Conservation (phyloP, 768 basidiomycete species). For the Gymnopilus junonius region DNA sequence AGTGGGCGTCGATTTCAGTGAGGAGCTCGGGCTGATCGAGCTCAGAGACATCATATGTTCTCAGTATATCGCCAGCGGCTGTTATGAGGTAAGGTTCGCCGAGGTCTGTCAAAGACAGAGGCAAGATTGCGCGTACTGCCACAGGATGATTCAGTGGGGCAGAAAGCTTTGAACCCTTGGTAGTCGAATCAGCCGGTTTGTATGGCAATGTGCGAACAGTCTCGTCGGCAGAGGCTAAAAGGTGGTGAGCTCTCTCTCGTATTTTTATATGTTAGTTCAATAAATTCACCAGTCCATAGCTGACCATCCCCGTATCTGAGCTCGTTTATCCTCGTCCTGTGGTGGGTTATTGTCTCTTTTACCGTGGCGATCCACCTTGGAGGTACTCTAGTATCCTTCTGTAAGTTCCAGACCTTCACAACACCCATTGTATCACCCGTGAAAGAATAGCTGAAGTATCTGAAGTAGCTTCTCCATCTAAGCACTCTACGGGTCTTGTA, state of each 20-base stretch:
- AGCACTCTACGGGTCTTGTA: constrained; percentile 83
- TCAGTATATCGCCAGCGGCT: constrained; percentile 82
- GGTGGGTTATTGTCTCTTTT: constrained; percentile 63
- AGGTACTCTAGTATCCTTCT: constrained; percentile 36
- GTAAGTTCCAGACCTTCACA: constrained; percentile 80
- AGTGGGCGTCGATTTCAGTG: constrained; percentile 83
- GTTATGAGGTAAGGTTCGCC: constrained; percentile 78
- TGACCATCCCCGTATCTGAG: constrained; percentile 66
- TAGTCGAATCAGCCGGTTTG: constrained; percentile 28
- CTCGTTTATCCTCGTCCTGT: constrained; percentile 86
- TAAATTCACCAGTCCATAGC: constrained; percentile 87
- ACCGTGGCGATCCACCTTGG: constrained; percentile 56
- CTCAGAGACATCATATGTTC: constrained; percentile 77
- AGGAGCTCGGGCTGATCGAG: constrained; percentile 71
- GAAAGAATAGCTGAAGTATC: constrained; percentile 60
- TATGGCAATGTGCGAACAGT: constrained; percentile 69
- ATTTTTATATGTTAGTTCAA: background rate
- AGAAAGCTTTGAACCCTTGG: constrained; percentile 35
- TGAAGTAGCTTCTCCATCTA: constrained; percentile 59
- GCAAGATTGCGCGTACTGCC: constrained; percentile 78
- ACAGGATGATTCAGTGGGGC: constrained; percentile 61
- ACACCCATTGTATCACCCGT: constrained; percentile 94
- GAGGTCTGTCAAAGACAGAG: constrained; percentile 65
- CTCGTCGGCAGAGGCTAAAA: constrained; percentile 86
- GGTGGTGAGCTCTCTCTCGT: background rate